Percentiles rank a stretch among this genome's conserved stretches.
These are phyloP conservation scores for Vairimorpha ceranae DNA, from an alignment of 371 early-diverging fungal species.

Conservation along the genomic window DNA sequence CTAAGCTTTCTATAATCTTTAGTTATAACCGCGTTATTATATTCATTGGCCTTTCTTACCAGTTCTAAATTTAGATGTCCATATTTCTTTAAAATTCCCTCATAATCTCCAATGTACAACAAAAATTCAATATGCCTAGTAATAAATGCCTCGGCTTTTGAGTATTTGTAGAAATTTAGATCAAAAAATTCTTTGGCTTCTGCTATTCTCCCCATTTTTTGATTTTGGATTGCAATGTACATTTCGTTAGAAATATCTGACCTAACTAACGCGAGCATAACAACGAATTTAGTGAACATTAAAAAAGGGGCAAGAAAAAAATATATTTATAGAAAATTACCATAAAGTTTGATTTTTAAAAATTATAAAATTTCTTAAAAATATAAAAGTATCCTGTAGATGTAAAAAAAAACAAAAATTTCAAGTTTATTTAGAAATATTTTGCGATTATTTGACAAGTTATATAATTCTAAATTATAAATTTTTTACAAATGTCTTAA, in stretches of 20 bases:
- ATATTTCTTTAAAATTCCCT: slow-evolving; percentile 16
- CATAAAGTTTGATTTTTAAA: too few relatives aligned
- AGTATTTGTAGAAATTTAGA: not conserved
- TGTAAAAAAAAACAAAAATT: too few relatives aligned
- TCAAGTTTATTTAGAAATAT: too few relatives aligned
- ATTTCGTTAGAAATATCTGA: slow-evolving; percentile 5
- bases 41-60: slow-evolving; percentile 7
- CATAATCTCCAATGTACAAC: slow-evolving; percentile 24
- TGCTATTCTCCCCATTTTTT: slow-evolving; percentile 12
- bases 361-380: too few relatives aligned
- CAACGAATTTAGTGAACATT: slow-evolving; percentile 1
- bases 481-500: not conserved
- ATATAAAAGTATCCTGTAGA: too few relatives aligned
- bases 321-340: too few relatives aligned
- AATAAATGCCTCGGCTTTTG: slow-evolving; percentile 5
- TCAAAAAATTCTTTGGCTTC: slow-evolving; percentile 23
- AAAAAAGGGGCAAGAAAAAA: not conserved
- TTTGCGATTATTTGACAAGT: not conserved
- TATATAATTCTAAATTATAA: not conserved
- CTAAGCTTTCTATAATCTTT: slow-evolving; percentile 3
- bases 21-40: not conserved
- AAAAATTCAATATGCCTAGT: slow-evolving; percentile 22
- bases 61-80: not conserved
- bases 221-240: not conserved
- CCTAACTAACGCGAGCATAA: not conserved